Base-by-base conservation (phyloP, 257 asterid species). In the Handroanthus guayacan region DNA sequence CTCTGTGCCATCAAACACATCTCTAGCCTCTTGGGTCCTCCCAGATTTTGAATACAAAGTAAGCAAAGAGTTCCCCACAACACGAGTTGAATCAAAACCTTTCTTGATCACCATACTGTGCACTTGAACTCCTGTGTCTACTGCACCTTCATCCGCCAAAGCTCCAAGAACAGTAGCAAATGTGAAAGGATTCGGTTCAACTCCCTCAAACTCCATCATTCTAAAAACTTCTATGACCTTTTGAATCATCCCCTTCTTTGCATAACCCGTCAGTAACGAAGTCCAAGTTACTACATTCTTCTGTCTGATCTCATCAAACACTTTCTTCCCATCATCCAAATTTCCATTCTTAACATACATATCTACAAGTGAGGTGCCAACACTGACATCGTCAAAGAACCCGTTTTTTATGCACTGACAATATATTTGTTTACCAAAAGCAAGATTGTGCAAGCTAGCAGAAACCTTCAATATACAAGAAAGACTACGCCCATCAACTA, bases 211-310 rank as follows among this genome's bases (percentile, higher is more conserved):
- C 51, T 74, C 83, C 98, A 95, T 91, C 78, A 63, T 6, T 17
- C 78, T 54, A 69, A 95, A 89, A 62, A 76, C 73, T 64, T 87
- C 82, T 5, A 86, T n/a, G 10, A 86, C 90, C 65, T 85, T 75
- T 64, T 70, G 67, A 44, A 78, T 45, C 80, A 88, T 68, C 79
- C 86, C 83, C 67, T 85, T 86, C 71, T 78, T 72, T 4, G 93
- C 84, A 78, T 86, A 95, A 61, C 98, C 98, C 0, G 91, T 78
- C 9, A 91, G 88, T 57, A 95, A 82, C 1, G 99, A 88, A 25
- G 99, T 95, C 97, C 98, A 95, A 41, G 97, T 90, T 67, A 95
- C 94, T 2, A 91, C 96, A 65, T 95, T 95, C 87, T 80, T 93
- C 67, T 83, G 91, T 18, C 25, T 82, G 83, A 92, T 85, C 77